Conservation (phyloP, 257 asterid species). For the Ligustrum vulgare region DNA sequence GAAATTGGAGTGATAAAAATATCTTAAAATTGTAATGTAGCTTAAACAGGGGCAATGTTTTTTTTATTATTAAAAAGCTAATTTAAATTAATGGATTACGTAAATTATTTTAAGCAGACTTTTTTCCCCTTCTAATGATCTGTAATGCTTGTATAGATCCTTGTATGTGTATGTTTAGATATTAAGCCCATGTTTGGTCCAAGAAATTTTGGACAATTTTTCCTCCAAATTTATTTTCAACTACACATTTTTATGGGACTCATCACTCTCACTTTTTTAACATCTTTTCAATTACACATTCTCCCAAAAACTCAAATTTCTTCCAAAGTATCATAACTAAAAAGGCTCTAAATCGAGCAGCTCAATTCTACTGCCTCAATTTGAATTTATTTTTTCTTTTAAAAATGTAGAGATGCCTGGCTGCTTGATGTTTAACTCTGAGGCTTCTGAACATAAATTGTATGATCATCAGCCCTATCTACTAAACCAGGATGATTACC, state of each 20-base stretch:
- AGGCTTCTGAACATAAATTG: constrained; percentile 25
- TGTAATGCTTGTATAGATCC: not conserved
- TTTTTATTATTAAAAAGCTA: too few relatives aligned
- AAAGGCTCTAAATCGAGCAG: not conserved
- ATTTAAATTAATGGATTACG: not conserved
- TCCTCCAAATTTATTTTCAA: too few relatives aligned
- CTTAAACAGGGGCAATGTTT: too few relatives aligned
- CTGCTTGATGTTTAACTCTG: constrained; percentile 17
- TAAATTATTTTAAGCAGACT: not conserved
- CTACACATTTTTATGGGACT: too few relatives aligned
- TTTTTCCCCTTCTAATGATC: not conserved
- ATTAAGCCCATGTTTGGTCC: not conserved
- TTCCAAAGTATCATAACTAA: too few relatives aligned
- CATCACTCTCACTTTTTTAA: too few relatives aligned
- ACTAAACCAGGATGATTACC: constrained; percentile 61
- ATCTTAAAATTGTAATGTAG: too few relatives aligned
- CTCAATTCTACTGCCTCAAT: not conserved
- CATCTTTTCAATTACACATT: too few relatives aligned
- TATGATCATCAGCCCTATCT: constrained; percentile 72
- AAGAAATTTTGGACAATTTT: too few relatives aligned
- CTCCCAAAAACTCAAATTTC: too few relatives aligned
- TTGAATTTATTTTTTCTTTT: not conserved
- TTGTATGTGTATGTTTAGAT: not conserved
- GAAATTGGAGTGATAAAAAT: too few relatives aligned
- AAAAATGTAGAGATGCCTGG: constrained; percentile 65